phyloP scores from a whole-genome alignment of 495 filamentous ascomycete genomes.

The Penicillium cinerascens region DNA sequence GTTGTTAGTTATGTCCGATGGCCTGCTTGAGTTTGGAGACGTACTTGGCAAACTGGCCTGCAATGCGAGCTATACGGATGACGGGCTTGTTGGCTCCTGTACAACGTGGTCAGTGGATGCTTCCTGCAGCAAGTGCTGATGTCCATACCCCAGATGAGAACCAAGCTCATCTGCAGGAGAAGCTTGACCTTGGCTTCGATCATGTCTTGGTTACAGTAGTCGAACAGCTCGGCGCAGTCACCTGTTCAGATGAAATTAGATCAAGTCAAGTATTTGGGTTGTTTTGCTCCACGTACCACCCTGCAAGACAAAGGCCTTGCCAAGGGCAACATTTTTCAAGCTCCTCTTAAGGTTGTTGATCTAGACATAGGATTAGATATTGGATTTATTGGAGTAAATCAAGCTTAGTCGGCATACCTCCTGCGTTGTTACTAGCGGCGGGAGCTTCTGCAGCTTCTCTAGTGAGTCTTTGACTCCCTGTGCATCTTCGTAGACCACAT shows the following conservation, averaged over 20 bases:
- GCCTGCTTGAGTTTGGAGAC: background rate
- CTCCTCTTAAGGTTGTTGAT: slow-evolving; percentile 73
- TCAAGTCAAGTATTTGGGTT: background rate
- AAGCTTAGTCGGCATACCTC: slow-evolving; percentile 43
- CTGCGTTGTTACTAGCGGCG: slow-evolving; percentile 83
- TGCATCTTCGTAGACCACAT: slow-evolving; percentile 72
- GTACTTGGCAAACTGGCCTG: slow-evolving; percentile 89
- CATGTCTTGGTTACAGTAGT: slow-evolving; percentile 85
- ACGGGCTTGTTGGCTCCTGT: slow-evolving; percentile 79
- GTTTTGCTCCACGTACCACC: slow-evolving; percentile 50
- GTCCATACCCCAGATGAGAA: slow-evolving; percentile 49
- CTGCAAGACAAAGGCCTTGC: slow-evolving; percentile 92
- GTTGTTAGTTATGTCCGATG: slow-evolving; percentile 7
- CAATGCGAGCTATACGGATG: slow-evolving; percentile 91
- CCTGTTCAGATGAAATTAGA: slow-evolving; percentile 33
- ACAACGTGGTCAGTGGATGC: slow-evolving; percentile 6
- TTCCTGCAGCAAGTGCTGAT: background rate
- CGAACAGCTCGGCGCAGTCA: slow-evolving; percentile 95
- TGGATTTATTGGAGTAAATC: background rate
- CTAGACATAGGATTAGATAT: slow-evolving; percentile 28
- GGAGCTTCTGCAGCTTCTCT: slow-evolving; percentile 68
- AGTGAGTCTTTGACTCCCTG: slow-evolving; percentile 61
- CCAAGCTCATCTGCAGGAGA: slow-evolving; percentile 90
- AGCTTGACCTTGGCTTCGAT: slow-evolving; percentile 97
- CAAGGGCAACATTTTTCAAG: slow-evolving; percentile 81